These are phyloP conservation scores for Aspergillus quadrilineatus DNA, from an alignment of 2,329 filamentous ascomycete species.

Conservation along the genomic window DNA sequence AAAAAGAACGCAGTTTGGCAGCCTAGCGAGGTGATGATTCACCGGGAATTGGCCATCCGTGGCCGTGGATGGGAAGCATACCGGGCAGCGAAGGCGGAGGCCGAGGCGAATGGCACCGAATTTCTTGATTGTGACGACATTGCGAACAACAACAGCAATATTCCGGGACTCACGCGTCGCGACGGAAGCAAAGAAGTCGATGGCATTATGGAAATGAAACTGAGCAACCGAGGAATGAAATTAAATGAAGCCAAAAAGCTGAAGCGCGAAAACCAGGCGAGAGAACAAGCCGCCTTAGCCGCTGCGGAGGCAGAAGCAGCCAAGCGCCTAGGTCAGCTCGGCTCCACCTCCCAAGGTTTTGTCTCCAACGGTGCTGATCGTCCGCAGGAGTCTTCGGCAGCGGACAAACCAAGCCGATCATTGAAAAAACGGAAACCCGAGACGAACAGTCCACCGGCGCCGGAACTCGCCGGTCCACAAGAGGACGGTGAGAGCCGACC, in stretches of 20 bases:
- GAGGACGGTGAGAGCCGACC: slow-evolving; percentile 25
- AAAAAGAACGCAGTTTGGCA: slow-evolving; percentile 71
- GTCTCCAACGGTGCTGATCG: slow-evolving; percentile 19
- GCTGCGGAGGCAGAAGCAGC: slow-evolving; percentile 23
- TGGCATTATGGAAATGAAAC: slow-evolving; percentile 49
- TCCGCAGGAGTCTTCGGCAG: slow-evolving; percentile 11
- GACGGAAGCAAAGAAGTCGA: slow-evolving; percentile 42
- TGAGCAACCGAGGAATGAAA: slow-evolving; percentile 61
- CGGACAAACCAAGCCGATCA: slow-evolving; percentile 19
- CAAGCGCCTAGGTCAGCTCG: slow-evolving; percentile 14
- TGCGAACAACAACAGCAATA: slow-evolving; percentile 31
- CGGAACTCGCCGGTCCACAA: slow-evolving; percentile 9
- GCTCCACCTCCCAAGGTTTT: slow-evolving; percentile 10
- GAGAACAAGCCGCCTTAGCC: slow-evolving; percentile 46
- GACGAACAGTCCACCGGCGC: slow-evolving; percentile 37
- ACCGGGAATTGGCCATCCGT: slow-evolving; percentile 60
- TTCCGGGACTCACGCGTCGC: slow-evolving; percentile 34
- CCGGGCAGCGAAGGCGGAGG: slow-evolving; percentile 50
- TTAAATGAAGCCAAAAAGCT: slow-evolving; percentile 62
- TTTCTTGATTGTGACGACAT: slow-evolving; percentile 58
- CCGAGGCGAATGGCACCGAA: slow-evolving; percentile 52
- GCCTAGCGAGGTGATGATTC: slow-evolving; percentile 66
- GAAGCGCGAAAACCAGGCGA: slow-evolving; percentile 55
- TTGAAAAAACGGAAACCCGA: slow-evolving; percentile 58
- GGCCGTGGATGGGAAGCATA: slow-evolving; percentile 56